Base-by-base conservation (phyloP, 2,329 filamentous ascomycete species). In the Aspergillus texensis region DNA sequence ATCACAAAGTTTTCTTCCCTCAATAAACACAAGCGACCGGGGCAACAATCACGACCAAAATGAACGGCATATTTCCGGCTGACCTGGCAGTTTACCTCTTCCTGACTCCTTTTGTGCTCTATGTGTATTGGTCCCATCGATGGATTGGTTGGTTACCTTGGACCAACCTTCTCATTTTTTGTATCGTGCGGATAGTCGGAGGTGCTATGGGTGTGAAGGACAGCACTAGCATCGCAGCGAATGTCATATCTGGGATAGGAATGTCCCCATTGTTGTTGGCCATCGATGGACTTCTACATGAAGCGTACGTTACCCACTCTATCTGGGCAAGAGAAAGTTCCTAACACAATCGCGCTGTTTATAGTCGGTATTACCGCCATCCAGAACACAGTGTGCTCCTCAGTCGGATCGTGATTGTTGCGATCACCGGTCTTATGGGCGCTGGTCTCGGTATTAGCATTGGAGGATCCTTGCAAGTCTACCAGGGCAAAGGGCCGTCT, bases 141-240 rank as follows among this genome's bases (percentile, higher is more conserved):
- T 62, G 68, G 41, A 21, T 64, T 6, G 77, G 77, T n/a, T 57
- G 78, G 5, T 46, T 81, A 5, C 77, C 78, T 50, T 82, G 80
- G 79, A 58, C 72, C 30, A 82, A 78, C 61, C 67, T 81, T 5
- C 62, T 72, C 34, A 60, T 72, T 5, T 82, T 82, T 61, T 80
- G 79, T 50, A 65, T 66, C 1, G 69, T 81, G 0, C 74, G 77
- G 10, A 74, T 82, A 28, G 61, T 79, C 9, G 74, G 76, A 16
- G 75, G 68, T 43, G 70, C 57, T 5, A 21, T 72, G 8, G 64
- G 61, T 4, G 39, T 67, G 1, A 61, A 58, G 2, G 43, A 57
- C 39, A 41, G 24, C 10, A 34, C 62, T 3, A 70, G 70, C 62
- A 61, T 67, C 28, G 65, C 70, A 2, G 79, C 77, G 5, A 70